Evolutionary conservation across 495 filamentous ascomycete species (phyloP), one percentile per base, ranked within the genome.

Genomic region (Hypomontagnella submonticulosa): DNA sequence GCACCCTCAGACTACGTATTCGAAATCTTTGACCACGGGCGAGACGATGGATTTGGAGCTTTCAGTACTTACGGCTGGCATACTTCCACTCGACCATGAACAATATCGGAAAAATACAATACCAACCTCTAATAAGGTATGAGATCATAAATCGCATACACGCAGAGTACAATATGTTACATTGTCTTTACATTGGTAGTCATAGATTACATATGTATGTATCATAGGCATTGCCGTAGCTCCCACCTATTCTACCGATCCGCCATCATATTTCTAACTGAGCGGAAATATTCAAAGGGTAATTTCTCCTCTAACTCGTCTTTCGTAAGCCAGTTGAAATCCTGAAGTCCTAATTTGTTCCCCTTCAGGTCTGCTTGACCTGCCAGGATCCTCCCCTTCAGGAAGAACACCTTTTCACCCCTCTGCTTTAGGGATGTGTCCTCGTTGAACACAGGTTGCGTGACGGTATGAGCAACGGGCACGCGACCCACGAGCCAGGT

Each of bases 401-500:
- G 86, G 83, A 96, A 97, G 80, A 98, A 99, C 15, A 87, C 84
- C 84, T 97, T 98, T 70, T 90, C 87, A 59, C 92, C 91, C 33
- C 57, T 63, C 44, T 66, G 54, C 13, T 74, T 67, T 18, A 78
- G 58, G n/a, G 71, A 57, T n/a, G 60, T 62, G 53, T 74, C 69
- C 18, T 79, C 73, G 38, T 71, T 71, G 37, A 77, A 62, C 37
- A 62, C 70, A 64, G 74, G 84, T 73, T 74, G 77, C 50, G 70
- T 81, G 51, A 88, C 77, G 73, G 90, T 75, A 78, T 97, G 92
- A 8, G 93, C 93, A 46, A 96, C 85, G 12, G 95, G 95, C 64
- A 90, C 90, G 69, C 89, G 91, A 59, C 94, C 95, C 59, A 98
- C 90, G 68, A 98, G 84, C 93, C 96, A 99, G 58, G 93, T 97